phyloP scores from a whole-genome alignment of 257 asterid genomes.

The Thymus quinquecostatus region DNA sequence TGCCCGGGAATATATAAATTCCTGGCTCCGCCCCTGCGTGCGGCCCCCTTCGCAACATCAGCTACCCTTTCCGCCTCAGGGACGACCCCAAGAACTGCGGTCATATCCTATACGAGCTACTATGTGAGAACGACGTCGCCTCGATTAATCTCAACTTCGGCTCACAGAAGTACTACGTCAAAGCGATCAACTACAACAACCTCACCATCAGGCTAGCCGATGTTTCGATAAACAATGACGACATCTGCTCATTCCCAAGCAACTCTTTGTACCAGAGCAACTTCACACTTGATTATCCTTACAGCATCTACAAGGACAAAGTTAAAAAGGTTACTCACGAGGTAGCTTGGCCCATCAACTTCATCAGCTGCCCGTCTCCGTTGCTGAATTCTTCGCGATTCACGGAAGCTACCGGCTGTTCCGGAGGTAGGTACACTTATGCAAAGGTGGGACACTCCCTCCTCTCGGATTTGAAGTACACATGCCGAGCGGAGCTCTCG shows the following conservation, averaged over 20 bases:
- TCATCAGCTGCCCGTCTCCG: not conserved
- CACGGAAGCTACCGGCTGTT: too few relatives aligned
- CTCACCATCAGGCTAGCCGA: slow-evolving; percentile 37
- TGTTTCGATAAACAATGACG: slow-evolving; percentile 23
- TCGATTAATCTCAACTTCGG: slow-evolving; percentile 8
- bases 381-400: not conserved
- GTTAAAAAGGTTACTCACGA: not conserved
- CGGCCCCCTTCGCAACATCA: slow-evolving; percentile 39
- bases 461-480: too few relatives aligned
- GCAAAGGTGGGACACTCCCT: too few relatives aligned
- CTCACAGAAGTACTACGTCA: slow-evolving; percentile 29
- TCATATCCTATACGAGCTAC: slow-evolving; percentile 15
- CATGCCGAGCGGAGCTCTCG: not conserved
- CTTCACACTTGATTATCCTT: not conserved
- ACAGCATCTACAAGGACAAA: too few relatives aligned
- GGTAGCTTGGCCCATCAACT: not conserved
- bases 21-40: too few relatives aligned
- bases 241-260: slow-evolving; percentile 20
- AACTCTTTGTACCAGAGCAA: not conserved
- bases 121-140: slow-evolving; percentile 36
- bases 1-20: too few relatives aligned
- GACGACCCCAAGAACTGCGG: slow-evolving; percentile 53
- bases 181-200: slow-evolving; percentile 24
- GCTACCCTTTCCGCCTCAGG: slow-evolving; percentile 47
- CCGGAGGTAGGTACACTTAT: too few relatives aligned